Conservation (phyloP, 2,329 filamentous ascomycete genomes). For the Ustulina deusta region DNA sequence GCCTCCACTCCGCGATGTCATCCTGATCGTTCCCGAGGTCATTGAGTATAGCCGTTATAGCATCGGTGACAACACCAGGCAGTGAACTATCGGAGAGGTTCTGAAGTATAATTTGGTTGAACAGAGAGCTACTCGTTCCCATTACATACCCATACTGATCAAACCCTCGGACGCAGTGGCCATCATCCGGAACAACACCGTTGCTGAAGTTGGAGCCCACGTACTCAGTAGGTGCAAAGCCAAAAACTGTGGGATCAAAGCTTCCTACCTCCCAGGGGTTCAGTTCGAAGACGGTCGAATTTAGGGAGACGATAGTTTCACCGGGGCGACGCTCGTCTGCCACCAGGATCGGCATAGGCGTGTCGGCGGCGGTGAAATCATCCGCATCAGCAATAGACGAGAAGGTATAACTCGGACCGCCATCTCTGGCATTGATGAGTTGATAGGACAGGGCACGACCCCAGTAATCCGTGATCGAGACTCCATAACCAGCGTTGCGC, state of each 20-base stretch:
- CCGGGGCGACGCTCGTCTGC: conserved; percentile 75
- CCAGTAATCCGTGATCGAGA: conserved; percentile 80
- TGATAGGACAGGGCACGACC: conserved; percentile 78
- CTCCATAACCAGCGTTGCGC: conserved; percentile 70
- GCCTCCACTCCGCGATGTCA: conserved; percentile 79
- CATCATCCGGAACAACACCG: conserved; percentile 67
- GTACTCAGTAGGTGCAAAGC: conserved; percentile 77
- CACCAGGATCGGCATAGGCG: conserved; percentile 80
- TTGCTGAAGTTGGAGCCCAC: conserved; percentile 78
- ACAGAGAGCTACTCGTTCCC: conserved; percentile 86
- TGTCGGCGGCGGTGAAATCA: conserved; percentile 71
- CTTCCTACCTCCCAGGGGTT: conserved; percentile 84
- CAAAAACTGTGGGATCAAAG: conserved; percentile 78
- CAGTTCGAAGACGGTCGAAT: conserved; percentile 82
- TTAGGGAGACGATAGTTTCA: conserved; percentile 71
- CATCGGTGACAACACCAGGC: conserved; percentile 62
- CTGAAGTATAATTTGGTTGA: conserved; percentile 80
- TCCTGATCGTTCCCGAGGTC: conserved; percentile 69
- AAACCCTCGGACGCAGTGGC: conserved; percentile 79
- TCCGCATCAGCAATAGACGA: conserved; percentile 75
- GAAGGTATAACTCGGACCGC: conserved; percentile 77
- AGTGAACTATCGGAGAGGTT: conserved; percentile 64
- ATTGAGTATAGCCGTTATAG: conserved; percentile 64
- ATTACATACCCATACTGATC: conserved; percentile 87
- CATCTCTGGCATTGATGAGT: conserved; percentile 74